Evolutionary conservation across 768 basidiomycete genomes (phyloP).

Genomic region (Amanita molliuscula): DNA sequence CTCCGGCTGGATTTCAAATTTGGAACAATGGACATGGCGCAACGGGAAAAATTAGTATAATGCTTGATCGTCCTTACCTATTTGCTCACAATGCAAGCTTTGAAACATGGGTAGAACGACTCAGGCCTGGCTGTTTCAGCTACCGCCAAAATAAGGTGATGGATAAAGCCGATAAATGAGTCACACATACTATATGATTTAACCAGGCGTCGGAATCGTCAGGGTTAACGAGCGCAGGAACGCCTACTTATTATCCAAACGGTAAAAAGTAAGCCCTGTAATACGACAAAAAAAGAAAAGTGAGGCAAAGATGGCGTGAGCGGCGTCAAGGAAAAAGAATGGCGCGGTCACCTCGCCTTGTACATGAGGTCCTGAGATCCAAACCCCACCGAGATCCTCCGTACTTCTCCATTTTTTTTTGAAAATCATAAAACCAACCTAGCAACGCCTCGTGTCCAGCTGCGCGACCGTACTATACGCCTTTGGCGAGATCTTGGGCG

Average conservation of each 20-base stretch:
- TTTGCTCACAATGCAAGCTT: slow-evolving; percentile 9
- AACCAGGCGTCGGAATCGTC: slow-evolving; percentile 65
- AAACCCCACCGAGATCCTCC: slow-evolving; percentile 67
- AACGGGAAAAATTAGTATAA: not conserved
- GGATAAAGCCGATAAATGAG: slow-evolving; percentile 11
- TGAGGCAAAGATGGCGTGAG: too few relatives aligned
- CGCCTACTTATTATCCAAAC: slow-evolving; percentile 40
- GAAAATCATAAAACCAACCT: slow-evolving; percentile 64
- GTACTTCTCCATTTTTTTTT: slow-evolving; percentile 50
- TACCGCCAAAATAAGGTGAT: not conserved
- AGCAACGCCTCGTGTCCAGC: slow-evolving; percentile 53
- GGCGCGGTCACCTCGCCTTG: slow-evolving; percentile 40
- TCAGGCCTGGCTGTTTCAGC: not conserved
- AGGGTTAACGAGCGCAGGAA: slow-evolving; percentile 59
- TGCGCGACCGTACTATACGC: slow-evolving; percentile 74
- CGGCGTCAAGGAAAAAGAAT: slow-evolving; percentile 6
- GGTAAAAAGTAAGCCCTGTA: not conserved
- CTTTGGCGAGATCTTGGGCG: slow-evolving; percentile 51
- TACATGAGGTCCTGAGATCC: slow-evolving; percentile 87
- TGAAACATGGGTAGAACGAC: slow-evolving; percentile 11
- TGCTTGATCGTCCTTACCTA: slow-evolving; percentile 4
- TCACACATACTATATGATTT: slow-evolving; percentile 73
- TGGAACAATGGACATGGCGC: not conserved
- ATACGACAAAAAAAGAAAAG: too few relatives aligned
- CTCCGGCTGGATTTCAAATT: not conserved